Evolutionary conservation across 768 basidiomycete genomes (phyloP).

Genomic region (Phlebiopsis gigantea): DNA sequence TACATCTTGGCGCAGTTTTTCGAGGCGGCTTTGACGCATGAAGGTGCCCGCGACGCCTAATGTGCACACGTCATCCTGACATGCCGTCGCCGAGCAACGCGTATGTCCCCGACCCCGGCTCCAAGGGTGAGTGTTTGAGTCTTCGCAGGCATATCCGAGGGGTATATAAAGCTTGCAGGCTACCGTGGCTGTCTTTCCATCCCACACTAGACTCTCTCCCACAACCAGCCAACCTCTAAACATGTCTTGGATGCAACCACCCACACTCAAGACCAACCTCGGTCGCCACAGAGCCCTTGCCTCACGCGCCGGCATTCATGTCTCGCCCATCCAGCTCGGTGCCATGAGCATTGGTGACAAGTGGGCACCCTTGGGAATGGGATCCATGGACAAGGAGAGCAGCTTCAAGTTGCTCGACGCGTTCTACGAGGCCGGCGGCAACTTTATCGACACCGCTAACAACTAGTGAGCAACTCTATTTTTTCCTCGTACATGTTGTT

Average conservation of each 20-base stretch:
- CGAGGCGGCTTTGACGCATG: no score
- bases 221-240: neutral
- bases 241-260: neutral
- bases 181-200: neutral
- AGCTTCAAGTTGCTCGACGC: constrained; percentile 38
- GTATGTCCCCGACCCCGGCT: neutral
- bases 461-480: constrained; percentile 28
- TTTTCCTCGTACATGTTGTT: neutral
- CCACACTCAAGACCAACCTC: constrained; percentile 16
- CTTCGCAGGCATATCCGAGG: no score
- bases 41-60: no score
- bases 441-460: constrained; percentile 31
- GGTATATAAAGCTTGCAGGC: neutral
- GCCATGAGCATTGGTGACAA: constrained; percentile 41
- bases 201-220: neutral
- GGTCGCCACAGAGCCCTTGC: constrained; percentile 31
- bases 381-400: constrained; percentile 34
- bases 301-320: constrained; percentile 34
- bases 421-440: constrained; percentile 13
- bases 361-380: constrained; percentile 29
- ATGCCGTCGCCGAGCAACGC: neutral
- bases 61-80: no score
- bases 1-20: no score
- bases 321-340: constrained; percentile 43
- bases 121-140: no score